Percentiles rank a stretch among this genome's conserved stretches.
These are phyloP conservation scores for Pseudocercospora ulei DNA, from an alignment of 2,329 filamentous ascomycete species.

Conservation along the genomic window DNA sequence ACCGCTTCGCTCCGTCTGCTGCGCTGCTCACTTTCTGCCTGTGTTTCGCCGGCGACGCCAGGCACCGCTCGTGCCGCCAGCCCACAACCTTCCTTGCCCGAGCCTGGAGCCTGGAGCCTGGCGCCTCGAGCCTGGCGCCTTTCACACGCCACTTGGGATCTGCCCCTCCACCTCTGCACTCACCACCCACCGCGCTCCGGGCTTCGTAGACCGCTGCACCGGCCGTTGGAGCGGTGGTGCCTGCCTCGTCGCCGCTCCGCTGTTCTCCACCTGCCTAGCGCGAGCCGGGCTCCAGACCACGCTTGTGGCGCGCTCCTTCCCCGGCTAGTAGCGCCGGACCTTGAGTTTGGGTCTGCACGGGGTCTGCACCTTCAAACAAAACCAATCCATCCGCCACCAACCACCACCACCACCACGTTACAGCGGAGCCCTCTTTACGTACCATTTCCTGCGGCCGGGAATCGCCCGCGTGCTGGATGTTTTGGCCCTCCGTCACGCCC, in stretches of 20 bases:
- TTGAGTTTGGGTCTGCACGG: conserved; percentile 12
- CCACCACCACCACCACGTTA: background rate
- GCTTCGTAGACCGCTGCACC: background rate
- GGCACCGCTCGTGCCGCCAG: conserved; percentile 13
- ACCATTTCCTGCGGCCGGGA: too few species aligned
- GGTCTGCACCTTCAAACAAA: conserved; percentile 7
- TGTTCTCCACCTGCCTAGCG: conserved; percentile 16
- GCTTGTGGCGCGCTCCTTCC: conserved; percentile 3
- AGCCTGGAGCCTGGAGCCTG: too few species aligned
- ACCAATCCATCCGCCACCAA: conserved; percentile 3
- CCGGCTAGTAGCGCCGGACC: conserved; percentile 9
- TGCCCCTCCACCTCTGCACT: background rate
- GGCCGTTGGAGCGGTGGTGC: conserved; percentile 1
- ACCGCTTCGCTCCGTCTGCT: conserved; percentile 7
- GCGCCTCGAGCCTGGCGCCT: too few species aligned
- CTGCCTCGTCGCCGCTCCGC: conserved; percentile 12
- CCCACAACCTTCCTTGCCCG: too few species aligned
- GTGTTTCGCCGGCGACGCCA: conserved; percentile 20
- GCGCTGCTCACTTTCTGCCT: conserved; percentile 11
- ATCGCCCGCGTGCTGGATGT: conserved; percentile 1
- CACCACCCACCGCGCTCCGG: too few species aligned
- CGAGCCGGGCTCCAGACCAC: conserved; percentile 2
- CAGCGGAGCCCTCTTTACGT: background rate
- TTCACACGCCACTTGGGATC: background rate
- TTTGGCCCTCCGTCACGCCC: too few species aligned